These are phyloP conservation scores for Picea abies DNA, from an alignment of 83 land plant genomes.

Conservation along the genomic window DNA sequence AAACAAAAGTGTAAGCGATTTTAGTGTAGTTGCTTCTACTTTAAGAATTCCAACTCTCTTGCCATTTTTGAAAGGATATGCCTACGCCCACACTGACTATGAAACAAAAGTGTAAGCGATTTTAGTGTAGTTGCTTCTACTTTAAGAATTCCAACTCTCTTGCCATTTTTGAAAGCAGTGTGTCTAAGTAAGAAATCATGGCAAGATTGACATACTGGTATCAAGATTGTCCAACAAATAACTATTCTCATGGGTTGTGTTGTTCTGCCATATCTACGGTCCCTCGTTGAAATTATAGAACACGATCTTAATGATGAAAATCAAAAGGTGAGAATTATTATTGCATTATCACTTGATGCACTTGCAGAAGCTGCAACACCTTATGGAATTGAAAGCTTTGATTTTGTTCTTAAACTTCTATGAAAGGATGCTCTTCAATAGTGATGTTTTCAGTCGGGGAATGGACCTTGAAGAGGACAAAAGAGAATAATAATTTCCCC, in stretches of 20 bases:
- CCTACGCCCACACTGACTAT: conserved; percentile 94
- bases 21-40: conserved; percentile 98
- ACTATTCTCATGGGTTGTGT: conserved; percentile 99
- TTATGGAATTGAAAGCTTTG: conserved; percentile 96
- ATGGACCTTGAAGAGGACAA: conserved; percentile 78
- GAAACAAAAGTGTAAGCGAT: conserved; percentile 95
- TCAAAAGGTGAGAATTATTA: conserved; percentile 92
- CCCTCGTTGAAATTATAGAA: conserved; percentile 91
- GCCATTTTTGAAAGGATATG: conserved; percentile 93
- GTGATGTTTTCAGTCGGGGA: conserved; percentile 38
- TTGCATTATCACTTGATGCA: conserved; percentile 90
- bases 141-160: conserved; percentile 88
- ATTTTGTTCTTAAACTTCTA: conserved; percentile 92
- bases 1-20: conserved; percentile 95
- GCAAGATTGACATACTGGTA: conserved; percentile 98
- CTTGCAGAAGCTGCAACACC: conserved; percentile 97
- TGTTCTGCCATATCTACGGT: conserved; percentile 90
- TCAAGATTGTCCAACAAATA: conserved; percentile 97
- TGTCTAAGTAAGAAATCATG: conserved; percentile 99
- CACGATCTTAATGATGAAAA: conserved; percentile 87
- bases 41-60: conserved; percentile 92
- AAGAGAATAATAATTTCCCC: too few relatives aligned
- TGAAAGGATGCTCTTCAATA: conserved; percentile 74
- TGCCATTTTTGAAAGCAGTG: conserved; percentile 95
- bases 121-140: conserved; percentile 99